phyloP scores from a whole-genome alignment of 1,139 yeast species.

The Suhomyces chickasaworum region DNA sequence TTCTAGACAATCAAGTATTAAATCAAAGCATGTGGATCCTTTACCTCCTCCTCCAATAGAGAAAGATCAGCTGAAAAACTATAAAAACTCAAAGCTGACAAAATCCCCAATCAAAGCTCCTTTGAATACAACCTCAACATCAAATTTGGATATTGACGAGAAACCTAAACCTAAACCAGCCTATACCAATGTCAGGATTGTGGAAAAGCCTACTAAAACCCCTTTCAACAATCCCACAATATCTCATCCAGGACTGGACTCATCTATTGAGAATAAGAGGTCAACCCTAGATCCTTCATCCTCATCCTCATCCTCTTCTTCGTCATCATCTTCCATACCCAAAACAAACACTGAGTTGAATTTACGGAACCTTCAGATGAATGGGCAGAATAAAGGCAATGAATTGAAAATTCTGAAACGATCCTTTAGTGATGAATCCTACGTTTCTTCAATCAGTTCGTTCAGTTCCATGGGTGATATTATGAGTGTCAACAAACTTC shows the following conservation, averaged over 20 bases:
- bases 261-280: neutral
- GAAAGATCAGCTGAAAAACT: constrained; percentile 5
- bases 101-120: neutral
- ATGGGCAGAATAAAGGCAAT: neutral
- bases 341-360: constrained; percentile 3
- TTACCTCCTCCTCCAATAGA: constrained; percentile 18
- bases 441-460: constrained; percentile 41
- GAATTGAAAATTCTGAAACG: constrained; percentile 29
- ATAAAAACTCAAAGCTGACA: neutral
- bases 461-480: constrained; percentile 42
- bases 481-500: constrained; percentile 21
- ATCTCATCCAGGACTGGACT: neutral
- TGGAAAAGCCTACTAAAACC: neutral
- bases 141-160: neutral
- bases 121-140: too few species aligned
- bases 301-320: neutral
- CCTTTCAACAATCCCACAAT: neutral
- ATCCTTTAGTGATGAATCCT: constrained; percentile 42
- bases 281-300: neutral
- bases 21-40: neutral
- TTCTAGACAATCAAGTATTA: constrained; percentile 35
- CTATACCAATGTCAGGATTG: constrained; percentile 8
- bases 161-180: constrained; percentile 10
- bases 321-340: neutral
- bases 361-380: constrained; percentile 6